Base-by-base conservation (phyloP, 805 yeast genomes). In the Tetrapisispora phaffii region DNA sequence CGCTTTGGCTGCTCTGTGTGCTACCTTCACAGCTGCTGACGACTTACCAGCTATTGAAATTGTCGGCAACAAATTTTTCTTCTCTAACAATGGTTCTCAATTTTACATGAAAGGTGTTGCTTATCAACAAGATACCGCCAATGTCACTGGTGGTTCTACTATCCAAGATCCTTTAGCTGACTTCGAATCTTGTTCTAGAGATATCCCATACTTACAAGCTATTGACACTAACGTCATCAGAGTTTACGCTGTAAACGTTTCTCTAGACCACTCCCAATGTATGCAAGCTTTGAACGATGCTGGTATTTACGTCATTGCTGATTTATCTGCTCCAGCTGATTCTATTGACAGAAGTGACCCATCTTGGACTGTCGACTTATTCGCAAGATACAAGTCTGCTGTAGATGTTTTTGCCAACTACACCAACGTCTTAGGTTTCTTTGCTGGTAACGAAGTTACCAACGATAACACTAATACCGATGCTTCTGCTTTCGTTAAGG, bases 381-480 rank as follows among this genome's bases (percentile, higher is more conserved):
- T 70, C 63, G 67, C 76, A 44, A 77, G 89, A 70, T 84, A 84
- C 70, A 78, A 81, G 44, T 57, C 71, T 6, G 85, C 83, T 43
- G 78, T 84, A 54, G 90, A 84, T 61, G 63, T 66, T 57, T 78
- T 84, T 73, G 76, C 76, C 47, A 71, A 75, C 60, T 83, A 82
- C 66, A 74, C 85, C 57, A 84, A 83, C 63, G 73, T 82, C 42
- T 70, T 84, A 53, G 93, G 93, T 56, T 84, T 83, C 74, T 83
- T 83, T 63, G 90, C 90, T 40, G 90, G 90, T 73, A 84, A 84
- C 61, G 90, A 84, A 73, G 90, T 84, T 50, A 75, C 87, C 58
- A 82, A 83, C 67, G 73, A 76, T 55, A 62, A 61, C 28, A 60
- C 76, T 54, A 82, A 80, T 68, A 79, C 89, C 47, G 80, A 73